Evolutionary conservation across 441 rosid genomes (phyloP).

Genomic region (Erodium trifolium): DNA sequence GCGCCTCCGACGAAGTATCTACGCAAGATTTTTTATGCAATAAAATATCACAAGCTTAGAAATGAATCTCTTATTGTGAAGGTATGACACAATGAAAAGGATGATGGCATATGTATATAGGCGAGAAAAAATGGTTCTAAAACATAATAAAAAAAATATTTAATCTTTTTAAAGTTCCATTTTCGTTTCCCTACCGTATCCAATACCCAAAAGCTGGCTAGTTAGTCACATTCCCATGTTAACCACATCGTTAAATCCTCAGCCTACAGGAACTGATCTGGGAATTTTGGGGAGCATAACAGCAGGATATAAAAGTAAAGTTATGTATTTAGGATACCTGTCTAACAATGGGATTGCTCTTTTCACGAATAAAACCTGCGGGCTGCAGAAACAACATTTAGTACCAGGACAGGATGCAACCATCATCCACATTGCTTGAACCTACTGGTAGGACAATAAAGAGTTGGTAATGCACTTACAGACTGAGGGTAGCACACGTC

Average conservation of each 20-base stretch:
- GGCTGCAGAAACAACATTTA: conserved; percentile 46
- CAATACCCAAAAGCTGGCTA: not conserved
- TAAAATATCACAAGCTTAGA: not conserved
- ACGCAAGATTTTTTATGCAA: conserved; percentile 20
- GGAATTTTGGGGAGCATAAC: not conserved
- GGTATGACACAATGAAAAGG: not conserved
- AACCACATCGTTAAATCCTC: not conserved
- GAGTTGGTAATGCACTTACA: conserved; percentile 35
- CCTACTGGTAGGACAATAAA: not conserved
- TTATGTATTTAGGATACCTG: conserved; percentile 41
- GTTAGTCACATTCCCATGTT: not conserved
- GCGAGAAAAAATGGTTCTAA: not conserved
- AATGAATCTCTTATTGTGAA: not conserved
- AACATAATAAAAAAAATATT: not conserved
- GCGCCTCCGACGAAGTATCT: conserved; percentile 83
- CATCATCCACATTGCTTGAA: conserved; percentile 2
- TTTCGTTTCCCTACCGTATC: not conserved
- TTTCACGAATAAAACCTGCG: conserved; percentile 76
- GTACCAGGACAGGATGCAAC: conserved; percentile 6
- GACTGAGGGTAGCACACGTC: conserved; percentile 82
- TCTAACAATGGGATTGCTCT: conserved; percentile 64
- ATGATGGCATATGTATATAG: not conserved
- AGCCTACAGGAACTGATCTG: not conserved
- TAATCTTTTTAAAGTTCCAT: not conserved
- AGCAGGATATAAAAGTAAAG: not conserved